Evolutionary conservation across 164 flowering plant genomes (phyloP), one percentile per base, ranked within the genome.

Genomic region (Magnolia changhungtana): DNA sequence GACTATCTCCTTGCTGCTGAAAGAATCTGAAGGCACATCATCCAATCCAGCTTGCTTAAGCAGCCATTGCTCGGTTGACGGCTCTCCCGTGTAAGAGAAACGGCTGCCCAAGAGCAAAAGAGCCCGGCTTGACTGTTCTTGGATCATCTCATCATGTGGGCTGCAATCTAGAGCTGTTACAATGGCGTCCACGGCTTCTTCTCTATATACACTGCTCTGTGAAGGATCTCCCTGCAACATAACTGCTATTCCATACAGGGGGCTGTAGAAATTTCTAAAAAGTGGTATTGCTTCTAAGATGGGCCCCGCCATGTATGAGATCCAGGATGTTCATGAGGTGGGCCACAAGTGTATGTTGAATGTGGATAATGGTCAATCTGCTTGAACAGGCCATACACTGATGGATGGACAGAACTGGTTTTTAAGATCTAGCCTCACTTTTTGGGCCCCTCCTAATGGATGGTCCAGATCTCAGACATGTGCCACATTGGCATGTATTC

Each of bases 141-240:
- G 94, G 50, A 87, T 76, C 65, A 75, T 78, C 67, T 82, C 82
- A 19, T 77, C 71, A 21, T 82, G 77, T 64, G 71, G 72, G 63
- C 71, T 50, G 58, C 86, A 81, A 29, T 87, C 80, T 75, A 89
- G 78, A 63, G 88, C 80, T 69, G 73, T 78, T 68, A 82, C 77
- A 37, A 92, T 73, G 51, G 86, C 85, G 18, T 90, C 94, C 24
- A 92, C 52, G 27, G 81, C 91, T 80, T 90, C 96, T 81, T 88
- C 94, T 83, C 90, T 86, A 72, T 84, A 90, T 21, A 88, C 64
- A 71, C 94, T 90, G 72, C 72, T 64, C 74, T 81, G 81, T 55
- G 63, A 70, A 77, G 83, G 80, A 72, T 88, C 90, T 77, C 85
- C 96, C 91, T 91, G 90, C 85, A 84, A 81, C 52, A 82, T 67